Evolutionary conservation across 257 asterid genomes (phyloP).

Genomic region (Cinchona pubescens): DNA sequence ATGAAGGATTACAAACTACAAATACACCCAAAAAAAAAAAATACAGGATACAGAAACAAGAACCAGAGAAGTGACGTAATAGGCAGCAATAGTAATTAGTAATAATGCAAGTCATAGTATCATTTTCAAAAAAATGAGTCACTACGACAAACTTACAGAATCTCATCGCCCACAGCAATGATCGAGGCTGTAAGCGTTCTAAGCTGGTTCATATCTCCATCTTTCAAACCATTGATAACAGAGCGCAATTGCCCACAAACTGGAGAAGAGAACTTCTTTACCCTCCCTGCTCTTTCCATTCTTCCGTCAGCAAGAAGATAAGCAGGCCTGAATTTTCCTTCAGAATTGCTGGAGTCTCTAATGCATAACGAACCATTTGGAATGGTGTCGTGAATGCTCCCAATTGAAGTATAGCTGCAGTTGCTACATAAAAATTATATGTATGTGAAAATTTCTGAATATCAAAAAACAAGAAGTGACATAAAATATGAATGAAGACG

Average conservation of each 20-base stretch:
- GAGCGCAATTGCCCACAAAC: slow-evolving; percentile 32
- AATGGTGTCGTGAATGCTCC: slow-evolving; percentile 92
- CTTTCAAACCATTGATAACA: slow-evolving; percentile 51
- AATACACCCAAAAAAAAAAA: not conserved
- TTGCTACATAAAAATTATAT: slow-evolving; percentile 10
- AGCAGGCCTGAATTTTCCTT: slow-evolving; percentile 73
- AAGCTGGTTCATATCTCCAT: slow-evolving; percentile 35
- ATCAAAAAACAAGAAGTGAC: not conserved
- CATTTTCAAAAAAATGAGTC: not conserved
- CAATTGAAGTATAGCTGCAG: slow-evolving; percentile 89
- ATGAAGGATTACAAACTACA: not conserved
- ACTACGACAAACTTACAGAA: slow-evolving; percentile 66
- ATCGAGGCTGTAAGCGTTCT: slow-evolving; percentile 60
- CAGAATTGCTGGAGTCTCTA: slow-evolving; percentile 36
- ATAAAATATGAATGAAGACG: not conserved
- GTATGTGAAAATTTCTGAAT: slow-evolving; percentile 9
- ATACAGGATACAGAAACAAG: not conserved
- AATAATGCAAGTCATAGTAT: slow-evolving; percentile 5
- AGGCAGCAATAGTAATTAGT: not conserved
- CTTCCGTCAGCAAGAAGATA: slow-evolving; percentile 87
- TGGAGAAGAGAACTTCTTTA: slow-evolving; percentile 48
- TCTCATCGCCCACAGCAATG: slow-evolving; percentile 84
- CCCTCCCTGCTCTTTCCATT: slow-evolving; percentile 92
- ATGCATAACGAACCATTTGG: slow-evolving; percentile 65
- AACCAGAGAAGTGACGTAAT: not conserved